These are phyloP conservation scores for Coemansia sp. DNA, from an alignment of 192 early-diverging fungal species.

Conservation along the genomic window DNA sequence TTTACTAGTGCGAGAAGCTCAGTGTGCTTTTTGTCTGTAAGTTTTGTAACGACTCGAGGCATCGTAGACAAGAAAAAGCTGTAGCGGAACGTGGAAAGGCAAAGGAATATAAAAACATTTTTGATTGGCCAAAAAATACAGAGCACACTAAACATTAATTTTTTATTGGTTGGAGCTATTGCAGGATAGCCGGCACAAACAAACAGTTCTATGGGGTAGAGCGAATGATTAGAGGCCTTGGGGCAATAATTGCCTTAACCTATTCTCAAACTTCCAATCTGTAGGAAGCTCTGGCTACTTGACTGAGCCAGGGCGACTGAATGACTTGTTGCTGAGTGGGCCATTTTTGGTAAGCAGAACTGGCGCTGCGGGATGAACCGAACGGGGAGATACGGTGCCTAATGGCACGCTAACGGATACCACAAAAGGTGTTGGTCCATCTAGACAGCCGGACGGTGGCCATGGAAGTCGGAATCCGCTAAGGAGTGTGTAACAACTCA, in stretches of 20 bases:
- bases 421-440: constrained; percentile 82
- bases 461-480: constrained; percentile 83
- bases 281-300: constrained; percentile 72
- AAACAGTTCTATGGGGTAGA: constrained; percentile 77
- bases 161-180: neutral
- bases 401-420: constrained; percentile 72
- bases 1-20: no score
- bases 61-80: no score
- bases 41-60: no score
- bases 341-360: constrained; percentile 90
- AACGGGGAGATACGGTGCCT: constrained; percentile 73
- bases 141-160: no score
- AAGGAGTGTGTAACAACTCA: constrained; percentile 67
- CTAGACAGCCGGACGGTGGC: constrained; percentile 80
- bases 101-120: no score
- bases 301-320: constrained; percentile 61
- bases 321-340: constrained; percentile 82
- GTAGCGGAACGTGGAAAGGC: no score
- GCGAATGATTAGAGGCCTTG: constrained; percentile 83
- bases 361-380: constrained; percentile 86
- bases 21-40: no score
- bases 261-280: constrained; percentile 86
- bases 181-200: constrained; percentile 75
- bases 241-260: constrained; percentile 72
- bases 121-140: no score